phyloP scores from a whole-genome alignment of 768 basidiomycete species.

The Crucibulum laeve region DNA sequence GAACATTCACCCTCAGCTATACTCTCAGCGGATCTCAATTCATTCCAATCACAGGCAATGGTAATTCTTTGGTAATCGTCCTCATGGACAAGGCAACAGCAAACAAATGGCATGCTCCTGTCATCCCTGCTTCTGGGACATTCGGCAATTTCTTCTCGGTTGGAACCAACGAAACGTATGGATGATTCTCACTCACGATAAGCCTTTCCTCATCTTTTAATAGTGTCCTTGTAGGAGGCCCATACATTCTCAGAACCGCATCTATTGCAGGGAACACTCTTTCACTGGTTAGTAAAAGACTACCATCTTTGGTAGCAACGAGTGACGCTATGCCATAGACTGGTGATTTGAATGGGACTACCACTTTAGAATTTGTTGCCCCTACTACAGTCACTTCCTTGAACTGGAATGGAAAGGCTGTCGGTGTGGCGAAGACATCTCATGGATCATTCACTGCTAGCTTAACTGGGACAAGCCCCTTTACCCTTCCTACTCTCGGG shows the following conservation, averaged over 20 bases:
- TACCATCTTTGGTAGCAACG: background rate
- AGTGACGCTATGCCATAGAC: constrained; percentile 19
- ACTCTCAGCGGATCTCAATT: constrained; percentile 27
- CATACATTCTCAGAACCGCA: constrained; percentile 51
- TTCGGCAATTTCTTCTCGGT: constrained; percentile 42
- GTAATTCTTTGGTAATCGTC: constrained; percentile 22
- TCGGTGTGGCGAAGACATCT: constrained; percentile 18
- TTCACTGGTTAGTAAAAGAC: constrained; percentile 20
- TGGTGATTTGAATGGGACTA: constrained; percentile 48
- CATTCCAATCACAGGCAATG: constrained; percentile 24
- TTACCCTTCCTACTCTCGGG: constrained; percentile 27
- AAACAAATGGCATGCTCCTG: constrained; percentile 44
- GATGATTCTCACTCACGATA: background rate
- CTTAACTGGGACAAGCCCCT: constrained; percentile 10
- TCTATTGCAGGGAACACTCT: constrained; percentile 31
- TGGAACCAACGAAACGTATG: constrained; percentile 39
- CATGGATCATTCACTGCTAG: constrained; percentile 25
- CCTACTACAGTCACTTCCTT: constrained; percentile 28
- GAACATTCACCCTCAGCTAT: constrained; percentile 35
- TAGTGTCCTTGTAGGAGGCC: constrained; percentile 43
- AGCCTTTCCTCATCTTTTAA: constrained; percentile 7
- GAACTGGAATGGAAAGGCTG: constrained; percentile 35
- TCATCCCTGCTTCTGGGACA: constrained; percentile 27
- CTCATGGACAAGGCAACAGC: constrained; percentile 45
- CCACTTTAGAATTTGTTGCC: constrained; percentile 37